These are phyloP conservation scores for Vigna unguiculata DNA, from an alignment of 306 rosid genomes.

Conservation along the genomic window DNA sequence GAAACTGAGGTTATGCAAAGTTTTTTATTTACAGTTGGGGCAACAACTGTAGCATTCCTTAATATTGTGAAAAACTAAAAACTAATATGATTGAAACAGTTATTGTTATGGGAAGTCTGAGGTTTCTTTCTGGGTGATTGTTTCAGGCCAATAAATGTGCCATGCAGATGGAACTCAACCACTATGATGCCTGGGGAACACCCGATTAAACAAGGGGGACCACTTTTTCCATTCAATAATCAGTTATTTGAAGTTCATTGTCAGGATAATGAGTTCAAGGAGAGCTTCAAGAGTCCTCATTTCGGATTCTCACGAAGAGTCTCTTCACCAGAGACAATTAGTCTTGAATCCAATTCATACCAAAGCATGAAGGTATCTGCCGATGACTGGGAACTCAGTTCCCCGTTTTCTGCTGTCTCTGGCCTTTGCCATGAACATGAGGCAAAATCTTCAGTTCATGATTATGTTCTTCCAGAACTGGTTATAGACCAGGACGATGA, in stretches of 20 bases:
- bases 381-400: slow-evolving; percentile 71
- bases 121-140: slow-evolving; percentile 44
- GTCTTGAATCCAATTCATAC: slow-evolving; percentile 67
- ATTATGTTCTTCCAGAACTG: slow-evolving; percentile 50
- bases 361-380: slow-evolving; percentile 62
- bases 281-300: slow-evolving; percentile 50
- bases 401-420: slow-evolving; percentile 78
- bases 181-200: slow-evolving; percentile 60
- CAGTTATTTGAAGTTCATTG: slow-evolving; percentile 54
- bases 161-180: slow-evolving; percentile 76
- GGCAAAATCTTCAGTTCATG: slow-evolving; percentile 54
- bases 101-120: slow-evolving; percentile 22
- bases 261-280: slow-evolving; percentile 55
- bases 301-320: slow-evolving; percentile 63
- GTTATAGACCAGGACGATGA: slow-evolving; percentile 55
- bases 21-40: not conserved
- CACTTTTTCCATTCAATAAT: slow-evolving; percentile 45
- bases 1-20: slow-evolving; percentile 12
- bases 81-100: not conserved
- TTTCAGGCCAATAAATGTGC: slow-evolving; percentile 79
- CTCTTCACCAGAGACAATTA: slow-evolving; percentile 78
- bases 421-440: slow-evolving; percentile 70
- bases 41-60: not conserved
- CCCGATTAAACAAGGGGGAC: slow-evolving; percentile 54
- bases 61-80: not conserved